A percentile compares a stretch with the other conserved stretches of the same genome.
Conservation (phyloP, 805 yeast genomes). For the Danielozyma ontarioensis region DNA sequence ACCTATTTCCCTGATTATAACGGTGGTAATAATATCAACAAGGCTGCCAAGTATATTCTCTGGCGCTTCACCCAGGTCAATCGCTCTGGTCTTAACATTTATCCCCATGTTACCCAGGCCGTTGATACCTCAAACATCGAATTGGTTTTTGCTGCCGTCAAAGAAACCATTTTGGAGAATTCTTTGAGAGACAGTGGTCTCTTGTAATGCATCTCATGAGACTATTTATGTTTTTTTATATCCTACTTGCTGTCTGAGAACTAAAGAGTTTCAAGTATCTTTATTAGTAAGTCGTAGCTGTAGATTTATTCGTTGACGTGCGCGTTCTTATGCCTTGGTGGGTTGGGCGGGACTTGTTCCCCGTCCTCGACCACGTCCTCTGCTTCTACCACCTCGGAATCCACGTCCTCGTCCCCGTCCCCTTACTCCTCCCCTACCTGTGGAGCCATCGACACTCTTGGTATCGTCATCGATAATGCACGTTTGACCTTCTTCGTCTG, state of each 20-base stretch:
- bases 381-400: conserved; percentile 3
- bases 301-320: neutral
- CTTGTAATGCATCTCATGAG: conserved; percentile 25
- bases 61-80: conserved; percentile 88
- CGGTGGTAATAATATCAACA: conserved; percentile 85
- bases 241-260: conserved; percentile 2
- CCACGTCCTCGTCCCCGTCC: conserved; percentile 8
- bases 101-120: conserved; percentile 92
- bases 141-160: conserved; percentile 79
- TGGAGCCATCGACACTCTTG: too few relatives aligned
- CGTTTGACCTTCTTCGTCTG: too few relatives aligned
- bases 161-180: conserved; percentile 74
- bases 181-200: conserved; percentile 73
- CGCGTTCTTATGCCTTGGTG: neutral
- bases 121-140: conserved; percentile 88
- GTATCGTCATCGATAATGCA: too few relatives aligned
- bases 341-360: neutral
- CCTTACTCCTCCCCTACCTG: neutral
- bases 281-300: neutral
- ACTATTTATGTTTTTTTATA: conserved; percentile 1
- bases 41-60: conserved; percentile 85
- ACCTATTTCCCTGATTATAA: conserved; percentile 83
- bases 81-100: conserved; percentile 72
- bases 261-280: neutral
- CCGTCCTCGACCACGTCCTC: conserved; percentile 8